Evolutionary conservation across 331 rosid genomes (phyloP), one percentile per base, ranked within the genome.

Genomic region (Cydonia oblonga): DNA sequence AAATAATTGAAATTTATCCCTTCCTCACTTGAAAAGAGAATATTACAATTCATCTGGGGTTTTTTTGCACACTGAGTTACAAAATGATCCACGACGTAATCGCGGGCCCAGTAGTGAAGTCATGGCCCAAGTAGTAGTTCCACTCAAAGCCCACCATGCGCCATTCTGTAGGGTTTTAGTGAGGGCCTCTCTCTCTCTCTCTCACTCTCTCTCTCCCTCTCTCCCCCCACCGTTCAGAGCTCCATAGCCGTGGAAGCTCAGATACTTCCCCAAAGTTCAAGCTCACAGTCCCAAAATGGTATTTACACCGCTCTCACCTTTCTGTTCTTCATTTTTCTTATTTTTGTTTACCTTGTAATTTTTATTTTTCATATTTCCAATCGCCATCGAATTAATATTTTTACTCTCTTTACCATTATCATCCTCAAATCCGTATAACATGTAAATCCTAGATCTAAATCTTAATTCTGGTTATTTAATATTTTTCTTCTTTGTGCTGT

Each of bases 11-110:
- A 18, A 30, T 62, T 29, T 26, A 58, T 56, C 66, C 38, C 71
- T 61, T 56, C 60, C 72, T 74, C 74, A 44, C 76, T 56, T 29
- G 69, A 42, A 80, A 42, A 80, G 22, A 81, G 69, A 65, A 79
- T 69, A 74, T 82, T 93, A 90, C 78, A 93, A 79, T 54, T 93
- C 98, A 75, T 84, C 88, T 35, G n/a, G 26, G 26, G 26, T 25
- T 25, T 25, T 25, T 1, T 25, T 25, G 26, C 26, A 1, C 26
- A 25, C 2, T 25, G 30, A 30, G 33, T 30, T 30, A 5, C 33
- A 30, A 30, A 30, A 30, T 9, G 12, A 35, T 35, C 40, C 40
- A 35, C 40, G 40, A 10, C 15, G 1, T 38, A 38, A 10, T 38
- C 15, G 1, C 44, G 44, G 44, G 15, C 44, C 13, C 5, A 11